Conservation (phyloP, 169 alveolate species). For the Cryptosporidium felis region DNA sequence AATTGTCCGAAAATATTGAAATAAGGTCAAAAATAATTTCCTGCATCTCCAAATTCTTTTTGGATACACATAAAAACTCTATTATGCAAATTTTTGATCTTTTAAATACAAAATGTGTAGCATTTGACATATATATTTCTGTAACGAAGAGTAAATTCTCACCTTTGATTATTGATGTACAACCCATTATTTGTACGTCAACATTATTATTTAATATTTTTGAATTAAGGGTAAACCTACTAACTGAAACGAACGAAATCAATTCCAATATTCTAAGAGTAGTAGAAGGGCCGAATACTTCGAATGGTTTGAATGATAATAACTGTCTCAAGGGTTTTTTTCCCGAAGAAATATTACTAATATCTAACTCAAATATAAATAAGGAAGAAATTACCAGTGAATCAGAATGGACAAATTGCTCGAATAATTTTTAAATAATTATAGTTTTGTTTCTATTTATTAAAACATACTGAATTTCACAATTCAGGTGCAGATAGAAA, state of each 20-base stretch:
- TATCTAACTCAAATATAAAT: background rate
- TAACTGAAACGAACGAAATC: background rate
- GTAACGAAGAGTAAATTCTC: background rate
- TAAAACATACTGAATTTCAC: slow-evolving; percentile 17
- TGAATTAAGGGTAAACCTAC: slow-evolving; percentile 4
- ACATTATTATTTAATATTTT: background rate
- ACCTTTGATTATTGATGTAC: slow-evolving; percentile 9
- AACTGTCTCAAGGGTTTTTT: slow-evolving; percentile 11
- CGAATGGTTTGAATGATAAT: background rate
- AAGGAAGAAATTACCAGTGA: background rate
- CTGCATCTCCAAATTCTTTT: background rate
- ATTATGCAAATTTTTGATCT: slow-evolving; percentile 22
- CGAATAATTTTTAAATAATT: background rate
- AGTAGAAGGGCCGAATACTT: background rate
- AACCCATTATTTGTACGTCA: background rate
- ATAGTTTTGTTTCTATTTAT: background rate
- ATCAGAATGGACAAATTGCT: background rate
- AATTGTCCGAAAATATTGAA: background rate
- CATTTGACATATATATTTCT: slow-evolving; percentile 39
- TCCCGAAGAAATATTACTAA: slow-evolving; percentile 40
- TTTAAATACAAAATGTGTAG: background rate
- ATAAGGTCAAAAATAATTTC: background rate
- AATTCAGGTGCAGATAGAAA: slow-evolving; percentile 47
- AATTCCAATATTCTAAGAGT: slow-evolving; percentile 1
- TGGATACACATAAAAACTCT: background rate